phyloP scores from a whole-genome alignment of 306 rosid genomes.

The Castanospermum australe region DNA sequence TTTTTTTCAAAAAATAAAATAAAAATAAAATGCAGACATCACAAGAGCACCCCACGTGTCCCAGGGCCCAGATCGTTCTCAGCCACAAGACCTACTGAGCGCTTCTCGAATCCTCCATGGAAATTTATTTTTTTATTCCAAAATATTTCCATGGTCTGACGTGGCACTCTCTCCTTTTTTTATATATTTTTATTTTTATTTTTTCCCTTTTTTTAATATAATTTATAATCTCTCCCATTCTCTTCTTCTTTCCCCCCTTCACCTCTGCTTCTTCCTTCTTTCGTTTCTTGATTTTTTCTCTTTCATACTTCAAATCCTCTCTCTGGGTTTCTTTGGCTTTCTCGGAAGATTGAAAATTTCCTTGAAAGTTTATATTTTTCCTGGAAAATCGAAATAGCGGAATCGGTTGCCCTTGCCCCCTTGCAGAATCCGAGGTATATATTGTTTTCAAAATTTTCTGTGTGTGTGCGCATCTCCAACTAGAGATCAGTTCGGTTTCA shows the following conservation, averaged over 20 bases:
- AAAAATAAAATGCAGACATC: not conserved
- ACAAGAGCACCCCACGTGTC: constrained; percentile 56
- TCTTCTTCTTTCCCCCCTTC: not conserved
- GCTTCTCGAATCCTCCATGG: constrained; percentile 56
- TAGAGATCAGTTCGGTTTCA: not conserved
- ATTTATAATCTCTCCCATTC: constrained; percentile 32
- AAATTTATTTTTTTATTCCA: not conserved
- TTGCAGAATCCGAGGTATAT: constrained; percentile 35
- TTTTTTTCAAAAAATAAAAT: constrained; percentile 1
- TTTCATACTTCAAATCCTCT: constrained; percentile 14
- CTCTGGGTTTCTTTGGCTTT: constrained; percentile 31
- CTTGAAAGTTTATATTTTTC: constrained; percentile 22
- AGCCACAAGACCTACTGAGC: constrained; percentile 65
- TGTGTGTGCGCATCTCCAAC: not conserved
- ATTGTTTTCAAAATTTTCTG: not conserved
- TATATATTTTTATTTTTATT: not conserved
- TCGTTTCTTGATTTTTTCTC: constrained; percentile 3
- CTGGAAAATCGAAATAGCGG: not conserved
- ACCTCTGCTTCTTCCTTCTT: constrained; percentile 8
- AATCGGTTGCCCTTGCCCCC: constrained; percentile 19
- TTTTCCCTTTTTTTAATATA: not conserved
- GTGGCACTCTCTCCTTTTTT: constrained; percentile 47
- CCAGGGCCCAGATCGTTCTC: constrained; percentile 32
- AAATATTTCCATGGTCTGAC: constrained; percentile 33
- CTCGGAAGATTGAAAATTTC: constrained; percentile 26